Evolutionary conservation across 2,329 filamentous ascomycete species (phyloP).

Genomic region (Chaetomiaceae sp.): DNA sequence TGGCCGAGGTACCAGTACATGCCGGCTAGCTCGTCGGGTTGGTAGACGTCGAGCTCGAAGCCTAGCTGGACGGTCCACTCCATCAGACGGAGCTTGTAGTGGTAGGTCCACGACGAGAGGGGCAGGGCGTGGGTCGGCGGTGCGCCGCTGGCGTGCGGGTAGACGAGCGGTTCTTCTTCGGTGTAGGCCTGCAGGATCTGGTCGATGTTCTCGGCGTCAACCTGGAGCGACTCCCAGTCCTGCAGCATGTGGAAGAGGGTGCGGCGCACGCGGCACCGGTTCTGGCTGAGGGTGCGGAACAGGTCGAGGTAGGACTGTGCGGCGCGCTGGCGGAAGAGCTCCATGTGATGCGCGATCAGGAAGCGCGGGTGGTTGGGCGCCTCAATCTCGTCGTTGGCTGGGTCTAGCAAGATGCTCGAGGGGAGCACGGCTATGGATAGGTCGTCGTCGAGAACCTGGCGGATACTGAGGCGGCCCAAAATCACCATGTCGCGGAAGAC

Average conservation of each 20-base stretch:
- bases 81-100: slow-evolving; percentile 85
- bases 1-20: slow-evolving; percentile 91
- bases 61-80: slow-evolving; percentile 84
- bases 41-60: slow-evolving; percentile 89
- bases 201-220: slow-evolving; percentile 74
- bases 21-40: slow-evolving; percentile 71
- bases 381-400: slow-evolving; percentile 70
- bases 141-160: slow-evolving; percentile 43
- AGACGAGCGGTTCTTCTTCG: slow-evolving; percentile 53
- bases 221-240: slow-evolving; percentile 79
- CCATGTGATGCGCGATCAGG: slow-evolving; percentile 66
- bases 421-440: slow-evolving; percentile 72
- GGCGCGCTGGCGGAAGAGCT: slow-evolving; percentile 56
- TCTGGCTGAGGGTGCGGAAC: slow-evolving; percentile 79
- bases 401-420: slow-evolving; percentile 62
- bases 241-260: slow-evolving; percentile 78
- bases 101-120: slow-evolving; percentile 81
- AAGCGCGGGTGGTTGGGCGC: slow-evolving; percentile 66
- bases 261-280: slow-evolving; percentile 80
- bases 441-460: slow-evolving; percentile 74
- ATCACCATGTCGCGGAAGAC: slow-evolving; percentile 68
- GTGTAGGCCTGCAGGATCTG: slow-evolving; percentile 56
- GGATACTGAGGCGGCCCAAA: slow-evolving; percentile 60
- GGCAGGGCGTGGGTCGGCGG: slow-evolving; percentile 60
- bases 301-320: slow-evolving; percentile 74